Evolutionary conservation across 371 early-diverging fungal genomes (phyloP).

Genomic region (Mortierella sp.): DNA sequence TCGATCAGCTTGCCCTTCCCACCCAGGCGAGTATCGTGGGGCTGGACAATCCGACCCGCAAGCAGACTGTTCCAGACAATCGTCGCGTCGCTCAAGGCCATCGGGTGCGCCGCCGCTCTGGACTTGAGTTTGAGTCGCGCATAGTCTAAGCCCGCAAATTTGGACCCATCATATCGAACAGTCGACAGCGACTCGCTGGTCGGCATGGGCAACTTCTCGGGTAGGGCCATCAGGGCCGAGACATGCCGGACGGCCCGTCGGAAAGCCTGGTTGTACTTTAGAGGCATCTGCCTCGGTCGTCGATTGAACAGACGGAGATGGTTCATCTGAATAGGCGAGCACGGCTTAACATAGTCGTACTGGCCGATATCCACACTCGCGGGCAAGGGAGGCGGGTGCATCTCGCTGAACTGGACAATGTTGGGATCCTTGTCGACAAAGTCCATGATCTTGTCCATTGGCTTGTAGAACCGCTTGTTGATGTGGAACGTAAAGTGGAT

Average conservation of each 20-base stretch:
- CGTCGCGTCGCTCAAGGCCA: constrained; percentile 31
- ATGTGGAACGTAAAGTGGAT: constrained; percentile 24
- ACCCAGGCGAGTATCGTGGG: constrained; percentile 50
- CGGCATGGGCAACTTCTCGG: constrained; percentile 41
- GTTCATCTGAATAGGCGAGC: constrained; percentile 44
- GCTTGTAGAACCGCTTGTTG: constrained; percentile 30
- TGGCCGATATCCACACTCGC: constrained; percentile 1
- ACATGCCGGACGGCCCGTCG: constrained; percentile 37
- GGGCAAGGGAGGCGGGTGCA: constrained; percentile 28
- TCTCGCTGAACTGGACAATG: constrained; percentile 10
- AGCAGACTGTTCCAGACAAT: constrained; percentile 22
- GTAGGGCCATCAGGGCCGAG: constrained; percentile 25
- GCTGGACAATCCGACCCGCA: constrained; percentile 4
- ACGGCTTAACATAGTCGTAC: constrained; percentile 30
- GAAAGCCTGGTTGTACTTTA: constrained; percentile 17
- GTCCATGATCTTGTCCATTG: constrained; percentile 22
- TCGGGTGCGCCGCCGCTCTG: constrained; percentile 27
- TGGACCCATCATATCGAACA: constrained; percentile 32
- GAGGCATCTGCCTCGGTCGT: constrained; percentile 18
- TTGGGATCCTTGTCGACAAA: constrained; percentile 20
- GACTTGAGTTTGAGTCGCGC: constrained; percentile 18
- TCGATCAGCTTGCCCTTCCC: constrained; percentile 51
- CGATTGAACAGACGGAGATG: constrained; percentile 54
- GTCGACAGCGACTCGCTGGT: constrained; percentile 7
- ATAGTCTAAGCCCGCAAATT: constrained; percentile 54